phyloP scores from a whole-genome alignment of 2,329 filamentous ascomycete species.

The Talaromyces sp. region DNA sequence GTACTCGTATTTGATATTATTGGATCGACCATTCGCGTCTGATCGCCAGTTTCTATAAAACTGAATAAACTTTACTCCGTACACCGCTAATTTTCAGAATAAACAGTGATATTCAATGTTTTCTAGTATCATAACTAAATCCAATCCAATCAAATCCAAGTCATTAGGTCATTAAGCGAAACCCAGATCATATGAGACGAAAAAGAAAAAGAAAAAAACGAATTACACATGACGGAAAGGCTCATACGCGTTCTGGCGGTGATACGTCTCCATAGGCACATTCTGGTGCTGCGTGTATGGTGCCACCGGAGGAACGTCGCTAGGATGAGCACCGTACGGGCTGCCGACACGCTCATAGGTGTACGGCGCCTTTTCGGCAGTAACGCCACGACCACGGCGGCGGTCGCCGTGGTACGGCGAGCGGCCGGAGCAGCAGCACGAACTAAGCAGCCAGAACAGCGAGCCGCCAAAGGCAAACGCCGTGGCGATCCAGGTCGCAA shows the following conservation, averaged over 20 bases:
- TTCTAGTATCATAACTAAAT: neutral
- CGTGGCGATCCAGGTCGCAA: conserved; percentile 71
- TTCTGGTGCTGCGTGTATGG: conserved; percentile 12
- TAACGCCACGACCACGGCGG: conserved; percentile 30
- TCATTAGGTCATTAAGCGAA: neutral
- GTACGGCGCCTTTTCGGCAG: conserved; percentile 57
- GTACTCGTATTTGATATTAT: no score
- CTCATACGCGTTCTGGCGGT: conserved; percentile 27
- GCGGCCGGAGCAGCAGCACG: conserved; percentile 83
- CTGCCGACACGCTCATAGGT: conserved; percentile 53
- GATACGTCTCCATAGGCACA: conserved; percentile 21
- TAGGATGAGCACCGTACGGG: conserved; percentile 17
- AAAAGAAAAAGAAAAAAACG: neutral
- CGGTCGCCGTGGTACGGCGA: conserved; percentile 42
- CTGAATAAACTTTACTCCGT: no score
- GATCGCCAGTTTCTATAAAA: no score
- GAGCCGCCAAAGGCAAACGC: conserved; percentile 69
- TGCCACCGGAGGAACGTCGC: conserved; percentile 10
- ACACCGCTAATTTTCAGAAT: no score
- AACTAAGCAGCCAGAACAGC: conserved; percentile 86
- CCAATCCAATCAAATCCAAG: neutral
- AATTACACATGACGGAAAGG: conserved; percentile 29
- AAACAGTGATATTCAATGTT: neutral
- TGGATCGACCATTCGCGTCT: neutral
- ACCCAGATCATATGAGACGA: neutral